These are phyloP conservation scores for Fusarium sacchari DNA, from an alignment of 2,329 filamentous ascomycete species.

Conservation along the genomic window DNA sequence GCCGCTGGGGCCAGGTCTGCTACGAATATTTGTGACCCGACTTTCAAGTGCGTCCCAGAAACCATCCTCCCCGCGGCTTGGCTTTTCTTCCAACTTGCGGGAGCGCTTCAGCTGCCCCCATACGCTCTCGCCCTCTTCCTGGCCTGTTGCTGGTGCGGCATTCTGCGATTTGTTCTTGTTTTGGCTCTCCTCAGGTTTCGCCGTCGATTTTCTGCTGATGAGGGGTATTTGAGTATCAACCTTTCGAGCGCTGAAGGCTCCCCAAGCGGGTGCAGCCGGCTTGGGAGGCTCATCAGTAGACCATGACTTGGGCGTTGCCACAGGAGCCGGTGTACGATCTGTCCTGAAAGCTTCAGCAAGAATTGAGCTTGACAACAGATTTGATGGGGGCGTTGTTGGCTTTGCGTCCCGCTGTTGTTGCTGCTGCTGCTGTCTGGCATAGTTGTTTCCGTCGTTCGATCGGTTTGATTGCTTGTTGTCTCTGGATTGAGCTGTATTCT, in stretches of 20 bases:
- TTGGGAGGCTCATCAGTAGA: constrained; percentile 24
- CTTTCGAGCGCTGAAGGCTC: constrained; percentile 38
- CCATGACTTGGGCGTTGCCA: constrained; percentile 43
- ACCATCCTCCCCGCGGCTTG: not conserved
- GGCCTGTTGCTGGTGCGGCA: not conserved
- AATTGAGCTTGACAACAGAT: constrained; percentile 42
- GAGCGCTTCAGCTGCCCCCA: constrained; percentile 43
- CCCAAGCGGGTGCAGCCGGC: constrained; percentile 28
- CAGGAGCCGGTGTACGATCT: constrained; percentile 39
- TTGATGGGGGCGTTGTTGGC: not conserved
- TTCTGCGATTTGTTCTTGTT: not conserved
- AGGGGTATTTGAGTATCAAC: constrained; percentile 35
- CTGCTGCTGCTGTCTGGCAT: constrained; percentile 3
- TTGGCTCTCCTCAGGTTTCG: not conserved
- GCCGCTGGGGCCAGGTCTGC: not conserved
- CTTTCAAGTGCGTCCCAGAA: constrained; percentile 42
- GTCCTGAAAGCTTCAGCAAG: constrained; percentile 49
- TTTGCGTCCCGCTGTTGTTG: constrained; percentile 4
- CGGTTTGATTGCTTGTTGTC: not conserved
- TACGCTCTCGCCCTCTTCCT: constrained; percentile 6
- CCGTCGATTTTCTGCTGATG: not conserved
- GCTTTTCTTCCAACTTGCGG: constrained; percentile 5
- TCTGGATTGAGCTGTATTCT: not conserved
- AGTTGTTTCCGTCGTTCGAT: not conserved
- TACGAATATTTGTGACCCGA: constrained; percentile 35